Base-by-base conservation (phyloP, 2,329 filamentous ascomycete genomes). In the Leptographium flavum region DNA sequence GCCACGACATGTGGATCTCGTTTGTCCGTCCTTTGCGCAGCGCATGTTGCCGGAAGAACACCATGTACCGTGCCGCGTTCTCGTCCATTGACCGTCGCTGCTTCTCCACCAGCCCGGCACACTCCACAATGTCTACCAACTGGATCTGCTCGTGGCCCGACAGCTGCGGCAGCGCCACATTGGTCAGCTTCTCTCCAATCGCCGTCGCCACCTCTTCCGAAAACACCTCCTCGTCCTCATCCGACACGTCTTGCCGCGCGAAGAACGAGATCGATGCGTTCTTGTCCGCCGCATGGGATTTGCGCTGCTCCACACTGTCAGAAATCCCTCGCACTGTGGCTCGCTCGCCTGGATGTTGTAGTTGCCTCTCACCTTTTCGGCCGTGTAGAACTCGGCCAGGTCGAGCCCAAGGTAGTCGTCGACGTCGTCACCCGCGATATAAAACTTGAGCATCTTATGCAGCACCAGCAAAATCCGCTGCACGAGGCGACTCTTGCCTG, bases 41-140 rank as follows among this genome's bases (percentile, higher is more conserved):
- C 42, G 79, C 79, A 58, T 90, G 80, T 55, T 93, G 83, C 19
- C 86, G 74, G 64, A 90, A 92, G 62, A 92, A 92, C 13, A 94
- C 69, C 63, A 94, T 76, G 60, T 88, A 95, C 37, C 87, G 79
- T 9, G 84, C 82, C 4, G 84, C 88, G 56, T 94, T 94, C 55
- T 86, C 84, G 56, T 95, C 88, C 64, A 95, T 83, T 3, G 87
- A 94, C 6, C 86, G 77, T 17, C 87, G 77, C 56, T 95, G 86
- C 55, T 83, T 84, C 58, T 94, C 87, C 1, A 94, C 85, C 33
- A 84, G 76, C 4, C 84, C 83, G 38, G 83, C 77, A 50, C 87
- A 94, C 61, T 94, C 86, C 31, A 92, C 73, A 40, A 88, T 88
- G 55, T 92, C 82, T 15, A 83, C 81, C 2, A 94, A 67, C 53